phyloP scores from a whole-genome alignment of 1,284 basidiomycete species.

The Ganoderma boninense region DNA sequence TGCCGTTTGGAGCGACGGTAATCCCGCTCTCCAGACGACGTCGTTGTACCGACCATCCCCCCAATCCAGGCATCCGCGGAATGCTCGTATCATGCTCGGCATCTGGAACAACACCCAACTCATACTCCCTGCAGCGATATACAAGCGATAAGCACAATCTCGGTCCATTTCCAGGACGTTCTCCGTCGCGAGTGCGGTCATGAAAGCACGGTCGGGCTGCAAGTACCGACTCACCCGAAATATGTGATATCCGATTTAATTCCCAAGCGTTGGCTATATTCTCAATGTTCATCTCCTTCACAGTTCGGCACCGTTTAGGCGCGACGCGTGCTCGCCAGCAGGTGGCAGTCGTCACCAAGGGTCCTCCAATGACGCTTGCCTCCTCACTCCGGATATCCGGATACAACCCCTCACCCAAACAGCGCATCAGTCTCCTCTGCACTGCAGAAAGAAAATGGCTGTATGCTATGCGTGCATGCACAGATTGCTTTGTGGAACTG shows the following conservation, averaged over 20 bases:
- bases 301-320: conserved; percentile 32
- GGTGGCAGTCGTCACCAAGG: conserved; percentile 26
- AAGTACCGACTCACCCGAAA: conserved; percentile 9
- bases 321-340: conserved; percentile 30
- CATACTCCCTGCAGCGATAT: neutral
- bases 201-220: conserved; percentile 9
- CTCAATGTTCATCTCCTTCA: conserved; percentile 21
- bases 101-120: neutral
- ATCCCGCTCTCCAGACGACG: conserved; percentile 25
- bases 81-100: conserved; percentile 33
- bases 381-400: conserved; percentile 13
- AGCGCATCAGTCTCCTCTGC: neutral
- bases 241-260: conserved; percentile 13
- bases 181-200: neutral
- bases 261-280: neutral
- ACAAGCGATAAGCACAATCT: neutral
- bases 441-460: neutral
- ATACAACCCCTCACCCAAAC: conserved; percentile 12
- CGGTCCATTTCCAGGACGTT: neutral
- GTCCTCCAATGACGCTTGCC: conserved; percentile 16
- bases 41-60: conserved; percentile 11
- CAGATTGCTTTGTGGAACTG: conserved; percentile 18
- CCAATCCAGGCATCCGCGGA: conserved; percentile 17
- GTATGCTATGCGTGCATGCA: neutral
- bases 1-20: conserved; percentile 25